Base-by-base conservation (phyloP, 345 rosid genomes). In the Fremontodendron californicum region DNA sequence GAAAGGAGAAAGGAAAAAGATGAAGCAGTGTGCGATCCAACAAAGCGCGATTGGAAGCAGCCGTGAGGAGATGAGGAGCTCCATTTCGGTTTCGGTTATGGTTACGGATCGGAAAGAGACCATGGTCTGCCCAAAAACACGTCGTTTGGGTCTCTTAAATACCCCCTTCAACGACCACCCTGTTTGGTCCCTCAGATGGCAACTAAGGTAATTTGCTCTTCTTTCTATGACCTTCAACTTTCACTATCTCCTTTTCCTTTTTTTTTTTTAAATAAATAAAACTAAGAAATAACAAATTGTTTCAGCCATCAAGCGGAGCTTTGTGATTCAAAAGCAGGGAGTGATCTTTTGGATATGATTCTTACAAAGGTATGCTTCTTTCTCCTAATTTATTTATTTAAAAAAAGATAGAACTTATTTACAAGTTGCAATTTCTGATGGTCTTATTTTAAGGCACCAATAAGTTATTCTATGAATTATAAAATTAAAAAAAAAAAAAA, bases 291-390 rank as follows among this genome's bases (percentile, higher is more conserved):
- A 39, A 4, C 23, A n/a, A 29, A 5, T 67, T 64, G 48, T 71
- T 49, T 57, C 87, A 93, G 98, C 84, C 89, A 89, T 69, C 99
- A 95, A 78, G 58, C 88, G 16, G 92, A 90, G 81, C 21, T 85
- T 37, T 79, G 72, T 81, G 98, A 92, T 73, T 81, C 96, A 12
- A 87, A 81, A 82, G 75, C 88, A 1, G 87, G 86, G 77, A 75
- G 74, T 68, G 96, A 93, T 82, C 82, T 88, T 78, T 88, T 93
- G 82, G 98, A 95, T 77, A 77, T 89, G 80, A 89, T 92, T 82
- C 91, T 92, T 64, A 45, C 89, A 0, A 90, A 92, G 96, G 99
- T 95, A 83, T 39, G 12, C 9, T 63, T 61, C 6, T 9, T 39
- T 75, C 3, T 27, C 3, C 0, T 39, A 0, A 8, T 21, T 5